A percentile compares a stretch with the other conserved stretches of the same genome.
Evolutionary conservation across 768 basidiomycete species (phyloP).

Genomic region (Tylopilus vinaceipallidus): DNA sequence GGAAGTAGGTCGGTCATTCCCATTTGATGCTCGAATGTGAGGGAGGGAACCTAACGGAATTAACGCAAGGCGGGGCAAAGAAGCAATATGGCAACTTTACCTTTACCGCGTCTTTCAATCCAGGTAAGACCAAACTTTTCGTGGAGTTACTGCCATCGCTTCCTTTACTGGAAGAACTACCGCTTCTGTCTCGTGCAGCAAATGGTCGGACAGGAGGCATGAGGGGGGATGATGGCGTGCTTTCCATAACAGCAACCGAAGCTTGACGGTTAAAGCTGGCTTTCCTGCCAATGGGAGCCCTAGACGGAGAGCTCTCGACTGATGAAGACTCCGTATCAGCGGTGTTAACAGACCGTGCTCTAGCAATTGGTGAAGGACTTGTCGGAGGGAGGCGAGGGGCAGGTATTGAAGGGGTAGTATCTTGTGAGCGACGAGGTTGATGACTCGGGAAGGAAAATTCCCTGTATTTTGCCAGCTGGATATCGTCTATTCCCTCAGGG

Average conservation of each 20-base stretch:
- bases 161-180: slow-evolving; percentile 43
- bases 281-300: slow-evolving; percentile 21
- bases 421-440: slow-evolving; percentile 57
- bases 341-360: slow-evolving; percentile 36
- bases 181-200: slow-evolving; percentile 46
- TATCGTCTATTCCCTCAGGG: slow-evolving; percentile 38
- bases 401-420: slow-evolving; percentile 37
- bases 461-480: slow-evolving; percentile 43
- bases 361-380: slow-evolving; percentile 32
- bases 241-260: slow-evolving; percentile 56
- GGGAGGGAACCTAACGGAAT: slow-evolving; percentile 52
- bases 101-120: slow-evolving; percentile 73
- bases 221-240: slow-evolving; percentile 35
- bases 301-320: slow-evolving; percentile 7
- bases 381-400: slow-evolving; percentile 26
- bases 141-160: slow-evolving; percentile 32
- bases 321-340: slow-evolving; percentile 20
- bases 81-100: slow-evolving; percentile 31
- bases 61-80: background rate
- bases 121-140: slow-evolving; percentile 45
- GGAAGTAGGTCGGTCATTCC: slow-evolving; percentile 70
- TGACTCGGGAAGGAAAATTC: slow-evolving; percentile 57
- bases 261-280: slow-evolving; percentile 49
- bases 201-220: slow-evolving; percentile 47
- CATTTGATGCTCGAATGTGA: slow-evolving; percentile 67